A percentile compares a stretch with the other conserved stretches of the same genome.
Conservation (phyloP, 441 rosid species). For the Erysimum cheiri region DNA sequence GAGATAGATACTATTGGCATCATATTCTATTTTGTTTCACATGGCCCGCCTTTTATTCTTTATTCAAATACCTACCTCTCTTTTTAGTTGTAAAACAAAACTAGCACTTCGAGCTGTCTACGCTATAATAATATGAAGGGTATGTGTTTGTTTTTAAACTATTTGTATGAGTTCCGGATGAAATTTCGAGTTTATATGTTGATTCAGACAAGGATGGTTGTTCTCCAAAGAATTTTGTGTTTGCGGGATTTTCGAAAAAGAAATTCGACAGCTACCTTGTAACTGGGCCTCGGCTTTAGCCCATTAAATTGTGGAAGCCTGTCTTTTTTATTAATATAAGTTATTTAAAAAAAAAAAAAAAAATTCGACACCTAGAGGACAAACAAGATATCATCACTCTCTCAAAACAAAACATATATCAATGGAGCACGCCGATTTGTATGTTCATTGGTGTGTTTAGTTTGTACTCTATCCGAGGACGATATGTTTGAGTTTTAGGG, state of each 20-base stretch:
- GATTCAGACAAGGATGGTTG: too few relatives aligned
- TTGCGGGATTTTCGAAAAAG: neutral
- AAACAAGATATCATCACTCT: neutral
- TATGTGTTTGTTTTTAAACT: neutral
- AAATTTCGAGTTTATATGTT: too few relatives aligned
- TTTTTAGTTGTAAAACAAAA: neutral
- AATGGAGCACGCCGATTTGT: neutral
- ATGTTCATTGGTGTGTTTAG: too few relatives aligned
- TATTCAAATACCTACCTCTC: neutral
- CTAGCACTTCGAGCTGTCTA: neutral
- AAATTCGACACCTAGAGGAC: neutral
- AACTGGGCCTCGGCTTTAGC: too few relatives aligned
- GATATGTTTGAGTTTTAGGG: too few relatives aligned
- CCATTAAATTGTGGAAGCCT: too few relatives aligned
- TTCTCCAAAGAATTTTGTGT: neutral
- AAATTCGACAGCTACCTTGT: neutral
- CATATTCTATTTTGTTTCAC: slow-evolving; percentile 17
- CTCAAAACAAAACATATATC: neutral
- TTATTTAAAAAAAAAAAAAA: too few relatives aligned
- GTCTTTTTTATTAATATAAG: too few relatives aligned
- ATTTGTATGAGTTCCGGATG: neutral
- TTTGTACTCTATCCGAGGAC: too few relatives aligned
- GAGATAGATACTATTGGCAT: slow-evolving; percentile 1
- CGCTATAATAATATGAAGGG: neutral
- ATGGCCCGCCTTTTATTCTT: slow-evolving; percentile 8